Evolutionary conservation across 139 green algal species (phyloP).

Genomic region (Tetraselmis chui): DNA sequence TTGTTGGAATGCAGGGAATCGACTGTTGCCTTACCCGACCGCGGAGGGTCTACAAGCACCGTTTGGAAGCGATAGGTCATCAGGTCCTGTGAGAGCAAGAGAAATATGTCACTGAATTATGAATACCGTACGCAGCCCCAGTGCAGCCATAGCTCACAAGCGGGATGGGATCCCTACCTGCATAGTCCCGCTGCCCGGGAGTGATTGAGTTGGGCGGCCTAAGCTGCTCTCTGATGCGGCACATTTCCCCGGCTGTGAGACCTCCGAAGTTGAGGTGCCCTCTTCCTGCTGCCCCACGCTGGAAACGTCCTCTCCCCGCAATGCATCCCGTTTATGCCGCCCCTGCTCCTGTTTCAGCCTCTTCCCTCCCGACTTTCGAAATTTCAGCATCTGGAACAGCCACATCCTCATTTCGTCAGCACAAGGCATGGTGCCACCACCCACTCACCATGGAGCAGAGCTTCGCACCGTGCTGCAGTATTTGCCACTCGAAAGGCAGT

Average conservation of each 20-base stretch:
- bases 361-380: not conserved
- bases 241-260: too few relatives aligned
- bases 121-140: too few relatives aligned
- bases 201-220: too few relatives aligned
- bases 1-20: not conserved
- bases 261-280: too few relatives aligned
- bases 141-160: too few relatives aligned
- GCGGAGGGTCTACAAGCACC: slow-evolving; percentile 8
- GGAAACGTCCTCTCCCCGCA: too few relatives aligned
- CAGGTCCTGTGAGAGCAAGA: not conserved
- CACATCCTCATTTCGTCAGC: too few relatives aligned
- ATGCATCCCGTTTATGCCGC: not conserved
- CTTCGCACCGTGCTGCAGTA: not conserved
- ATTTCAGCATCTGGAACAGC: not conserved
- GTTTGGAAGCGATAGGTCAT: not conserved
- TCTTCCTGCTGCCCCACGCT: too few relatives aligned
- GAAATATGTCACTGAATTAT: too few relatives aligned
- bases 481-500: not conserved
- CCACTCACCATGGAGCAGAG: not conserved
- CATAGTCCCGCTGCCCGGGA: too few relatives aligned
- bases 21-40: not conserved
- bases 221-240: too few relatives aligned
- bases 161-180: too few relatives aligned
- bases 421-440: not conserved
- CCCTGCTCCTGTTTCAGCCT: not conserved